These are phyloP conservation scores for Cyberlindnera suaveolens DNA, from an alignment of 805 yeast species.

Conservation along the genomic window DNA sequence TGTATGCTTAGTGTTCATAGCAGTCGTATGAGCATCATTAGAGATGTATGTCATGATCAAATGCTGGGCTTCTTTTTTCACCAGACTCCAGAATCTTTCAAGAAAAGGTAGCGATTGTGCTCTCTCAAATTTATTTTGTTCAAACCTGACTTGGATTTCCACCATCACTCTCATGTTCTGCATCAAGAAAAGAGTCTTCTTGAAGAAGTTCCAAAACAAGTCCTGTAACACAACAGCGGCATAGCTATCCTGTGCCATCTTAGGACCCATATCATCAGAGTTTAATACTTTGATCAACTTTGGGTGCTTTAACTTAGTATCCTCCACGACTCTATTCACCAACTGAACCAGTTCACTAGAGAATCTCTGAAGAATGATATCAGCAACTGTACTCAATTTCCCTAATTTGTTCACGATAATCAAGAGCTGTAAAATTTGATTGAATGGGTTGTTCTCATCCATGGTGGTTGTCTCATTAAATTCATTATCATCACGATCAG, in stretches of 20 bases:
- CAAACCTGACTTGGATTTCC: constrained; percentile 28
- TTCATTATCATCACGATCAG: constrained; percentile 22
- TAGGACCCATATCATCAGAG: constrained; percentile 3
- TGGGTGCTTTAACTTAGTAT: constrained; percentile 52
- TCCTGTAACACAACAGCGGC: constrained; percentile 57
- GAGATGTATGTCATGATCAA: constrained; percentile 20
- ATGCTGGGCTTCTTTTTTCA: constrained; percentile 14
- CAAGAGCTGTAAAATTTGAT: constrained; percentile 47
- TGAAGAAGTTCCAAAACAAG: constrained; percentile 64
- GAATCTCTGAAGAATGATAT: constrained; percentile 45
- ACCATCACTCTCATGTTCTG: constrained; percentile 65
- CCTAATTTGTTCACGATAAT: constrained; percentile 55
- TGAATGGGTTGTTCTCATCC: constrained; percentile 40
- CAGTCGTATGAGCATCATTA: constrained; percentile 5
- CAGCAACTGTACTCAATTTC: constrained; percentile 52
- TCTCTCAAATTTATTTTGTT: not conserved
- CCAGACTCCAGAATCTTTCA: constrained; percentile 12
- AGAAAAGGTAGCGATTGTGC: not conserved
- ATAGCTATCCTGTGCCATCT: constrained; percentile 33
- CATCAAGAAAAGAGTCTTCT: constrained; percentile 52
- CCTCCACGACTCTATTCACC: constrained; percentile 57
- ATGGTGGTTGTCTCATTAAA: constrained; percentile 20
- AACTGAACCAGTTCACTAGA: constrained; percentile 60
- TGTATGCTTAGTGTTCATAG: constrained; percentile 6
- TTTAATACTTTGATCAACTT: constrained; percentile 29